Base-by-base conservation (phyloP, 1,139 yeast genomes). In the Yamadazyma friedrichii region DNA sequence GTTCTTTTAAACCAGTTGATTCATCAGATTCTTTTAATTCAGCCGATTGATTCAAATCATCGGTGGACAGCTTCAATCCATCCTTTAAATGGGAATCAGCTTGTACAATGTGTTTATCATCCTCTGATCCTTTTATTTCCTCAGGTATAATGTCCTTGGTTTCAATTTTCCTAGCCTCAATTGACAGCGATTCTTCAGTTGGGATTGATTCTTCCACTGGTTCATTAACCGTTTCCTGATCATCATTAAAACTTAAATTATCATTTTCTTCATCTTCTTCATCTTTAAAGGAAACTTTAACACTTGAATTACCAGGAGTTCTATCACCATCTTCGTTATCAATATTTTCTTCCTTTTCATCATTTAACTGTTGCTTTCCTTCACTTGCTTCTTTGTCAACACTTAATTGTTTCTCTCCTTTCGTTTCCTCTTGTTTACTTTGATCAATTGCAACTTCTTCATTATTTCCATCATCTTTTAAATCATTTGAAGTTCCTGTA, bases 261-360 rank as follows among this genome's bases (percentile, higher is more conserved):
- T 50, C 42, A 2, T 44, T 50, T 8, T 42, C 40, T n/a, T 49
- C 51, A 4, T 52, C 61, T 13, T 56, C 56, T 29, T 52, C 61
- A 39, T 63, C 62, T 45, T 67, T 66, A 48, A 66, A 61, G 3
- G 64, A 47, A 6, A 54, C 55, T 41, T 62, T 64, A 1, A 66
- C 61, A 17, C 58, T 59, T 0, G 67, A 54, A 35, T 62, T 65
- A 2, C 67, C 69, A 2, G 71, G 71, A 1, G 72, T 67, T 35
- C 55, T 61, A 28, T 65, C 71, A 1, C 68, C 71, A 45, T 66
- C 72, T 31, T 16, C 16, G 5, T 43, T 53, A 6, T 15, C 39
- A 28, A 12, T 16, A 12, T 3, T 11, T 20, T 32, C 35, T 11
- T 32, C 16, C 9, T 29, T 9, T 11, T 6, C n/a, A 15, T 15